A percentile compares a stretch with the other conserved stretches of the same genome.
These are phyloP conservation scores for Sporobolomyces pararoseus DNA, from an alignment of 768 basidiomycete species.

Conservation along the genomic window DNA sequence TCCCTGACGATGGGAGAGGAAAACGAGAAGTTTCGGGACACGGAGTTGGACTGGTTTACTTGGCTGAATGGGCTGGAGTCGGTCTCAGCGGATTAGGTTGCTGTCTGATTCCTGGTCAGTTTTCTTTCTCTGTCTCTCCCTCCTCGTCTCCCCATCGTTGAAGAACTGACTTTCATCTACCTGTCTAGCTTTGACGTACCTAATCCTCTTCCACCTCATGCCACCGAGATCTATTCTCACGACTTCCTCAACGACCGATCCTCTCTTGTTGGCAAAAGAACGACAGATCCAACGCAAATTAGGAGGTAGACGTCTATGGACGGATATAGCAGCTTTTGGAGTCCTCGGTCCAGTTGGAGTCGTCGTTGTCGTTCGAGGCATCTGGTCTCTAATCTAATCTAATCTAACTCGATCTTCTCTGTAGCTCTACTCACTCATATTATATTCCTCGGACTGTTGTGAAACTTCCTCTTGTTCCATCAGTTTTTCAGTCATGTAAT, in stretches of 20 bases:
- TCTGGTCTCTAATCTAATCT: neutral
- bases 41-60: slow-evolving; percentile 26
- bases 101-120: slow-evolving; percentile 39
- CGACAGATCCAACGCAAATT: slow-evolving; percentile 71
- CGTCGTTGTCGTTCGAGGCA: slow-evolving; percentile 23
- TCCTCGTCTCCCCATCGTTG: neutral
- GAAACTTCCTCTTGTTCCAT: too few relatives aligned
- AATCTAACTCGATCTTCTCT: too few relatives aligned
- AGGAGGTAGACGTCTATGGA: slow-evolving; percentile 61
- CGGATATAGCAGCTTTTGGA: slow-evolving; percentile 42
- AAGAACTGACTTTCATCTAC: neutral
- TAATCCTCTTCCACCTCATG: slow-evolving; percentile 76
- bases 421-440: too few relatives aligned
- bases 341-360: slow-evolving; percentile 40
- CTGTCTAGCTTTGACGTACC: slow-evolving; percentile 65
- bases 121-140: slow-evolving; percentile 14
- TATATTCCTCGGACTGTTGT: too few relatives aligned
- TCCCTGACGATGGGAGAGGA: neutral
- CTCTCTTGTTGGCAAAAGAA: slow-evolving; percentile 78
- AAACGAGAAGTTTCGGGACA: slow-evolving; percentile 10
- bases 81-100: slow-evolving; percentile 16
- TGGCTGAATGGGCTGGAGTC: slow-evolving; percentile 28
- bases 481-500: too few relatives aligned
- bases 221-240: slow-evolving; percentile 79
- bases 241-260: slow-evolving; percentile 54